Evolutionary conservation across 495 filamentous ascomycete species (phyloP).

Genomic region (Neurospora sp.): DNA sequence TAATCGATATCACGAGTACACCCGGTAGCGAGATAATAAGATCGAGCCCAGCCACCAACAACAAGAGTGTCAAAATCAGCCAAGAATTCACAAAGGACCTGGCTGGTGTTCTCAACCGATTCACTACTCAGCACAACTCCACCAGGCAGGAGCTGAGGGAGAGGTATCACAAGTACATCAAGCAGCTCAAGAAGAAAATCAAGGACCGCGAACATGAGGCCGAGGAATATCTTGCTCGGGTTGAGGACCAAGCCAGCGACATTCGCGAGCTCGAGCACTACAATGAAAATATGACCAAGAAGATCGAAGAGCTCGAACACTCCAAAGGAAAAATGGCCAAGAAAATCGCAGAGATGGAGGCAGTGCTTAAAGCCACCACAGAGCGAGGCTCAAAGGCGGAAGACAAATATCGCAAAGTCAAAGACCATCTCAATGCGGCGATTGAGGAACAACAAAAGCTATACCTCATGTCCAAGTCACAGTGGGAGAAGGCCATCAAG

Average conservation of each 20-base stretch:
- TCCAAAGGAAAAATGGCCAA: slow-evolving; percentile 12
- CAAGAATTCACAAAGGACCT: slow-evolving; percentile 15
- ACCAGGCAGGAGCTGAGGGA: slow-evolving; percentile 10
- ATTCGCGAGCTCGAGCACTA: slow-evolving; percentile 15
- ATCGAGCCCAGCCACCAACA: slow-evolving; percentile 6
- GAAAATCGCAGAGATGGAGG: slow-evolving; percentile 14
- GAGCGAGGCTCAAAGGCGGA: slow-evolving; percentile 14
- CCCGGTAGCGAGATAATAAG: background rate
- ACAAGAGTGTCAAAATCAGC: slow-evolving; percentile 6
- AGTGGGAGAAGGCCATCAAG: slow-evolving; percentile 16
- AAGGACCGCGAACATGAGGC: background rate
- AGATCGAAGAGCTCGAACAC: slow-evolving; percentile 15
- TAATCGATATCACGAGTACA: slow-evolving; percentile 1
- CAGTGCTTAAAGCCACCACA: slow-evolving; percentile 11
- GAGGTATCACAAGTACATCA: slow-evolving; percentile 16
- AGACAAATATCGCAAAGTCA: slow-evolving; percentile 22
- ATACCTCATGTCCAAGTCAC: slow-evolving; percentile 20
- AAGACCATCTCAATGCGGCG: slow-evolving; percentile 23
- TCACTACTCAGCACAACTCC: slow-evolving; percentile 9
- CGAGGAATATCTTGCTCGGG: background rate
- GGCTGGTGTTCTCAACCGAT: slow-evolving; percentile 17
- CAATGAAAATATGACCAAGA: slow-evolving; percentile 12
- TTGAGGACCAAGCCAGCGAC: slow-evolving; percentile 7
- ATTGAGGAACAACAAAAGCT: slow-evolving; percentile 31
- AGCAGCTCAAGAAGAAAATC: slow-evolving; percentile 7